Evolutionary conservation across 441 rosid species (phyloP).

Genomic region (Populus hybrid): DNA sequence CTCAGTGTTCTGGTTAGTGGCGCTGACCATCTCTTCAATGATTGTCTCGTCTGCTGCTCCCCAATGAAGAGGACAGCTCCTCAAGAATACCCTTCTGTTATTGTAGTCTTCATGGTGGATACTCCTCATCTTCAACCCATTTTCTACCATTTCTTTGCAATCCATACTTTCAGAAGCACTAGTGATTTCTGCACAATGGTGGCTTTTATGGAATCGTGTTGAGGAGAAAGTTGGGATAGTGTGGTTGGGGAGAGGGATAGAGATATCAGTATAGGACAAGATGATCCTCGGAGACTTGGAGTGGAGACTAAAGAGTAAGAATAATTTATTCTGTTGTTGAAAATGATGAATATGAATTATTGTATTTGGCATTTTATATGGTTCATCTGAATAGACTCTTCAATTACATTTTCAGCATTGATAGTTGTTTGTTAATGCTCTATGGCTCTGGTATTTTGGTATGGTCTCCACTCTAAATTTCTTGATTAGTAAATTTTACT

Average conservation of each 20-base stretch:
- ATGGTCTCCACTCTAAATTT: background rate
- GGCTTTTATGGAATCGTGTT: conserved; percentile 5
- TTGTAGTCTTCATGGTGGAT: conserved; percentile 18
- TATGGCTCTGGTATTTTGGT: background rate
- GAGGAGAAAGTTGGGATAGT: background rate
- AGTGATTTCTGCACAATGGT: background rate
- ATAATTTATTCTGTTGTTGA: background rate
- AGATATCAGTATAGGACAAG: conserved; percentile 3
- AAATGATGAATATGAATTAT: conserved; percentile 1
- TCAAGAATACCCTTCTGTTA: conserved; percentile 45
- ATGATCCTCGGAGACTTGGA: background rate
- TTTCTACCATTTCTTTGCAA: conserved; percentile 16
- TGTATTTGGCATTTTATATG: background rate
- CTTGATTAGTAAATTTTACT: conserved; percentile 5
- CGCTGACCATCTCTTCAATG: conserved; percentile 11
- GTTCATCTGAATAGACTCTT: background rate
- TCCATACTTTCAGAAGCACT: conserved; percentile 9
- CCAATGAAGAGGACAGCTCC: conserved; percentile 53
- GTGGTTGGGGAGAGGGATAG: background rate
- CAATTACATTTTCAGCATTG: background rate
- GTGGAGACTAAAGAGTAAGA: conserved; percentile 5
- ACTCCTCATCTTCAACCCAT: background rate
- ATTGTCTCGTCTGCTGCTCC: conserved; percentile 23
- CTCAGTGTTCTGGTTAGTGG: conserved; percentile 8
- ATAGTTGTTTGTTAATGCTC: background rate